Conservation (phyloP, 306 rosid species). For the Ziziphus jujuba region DNA sequence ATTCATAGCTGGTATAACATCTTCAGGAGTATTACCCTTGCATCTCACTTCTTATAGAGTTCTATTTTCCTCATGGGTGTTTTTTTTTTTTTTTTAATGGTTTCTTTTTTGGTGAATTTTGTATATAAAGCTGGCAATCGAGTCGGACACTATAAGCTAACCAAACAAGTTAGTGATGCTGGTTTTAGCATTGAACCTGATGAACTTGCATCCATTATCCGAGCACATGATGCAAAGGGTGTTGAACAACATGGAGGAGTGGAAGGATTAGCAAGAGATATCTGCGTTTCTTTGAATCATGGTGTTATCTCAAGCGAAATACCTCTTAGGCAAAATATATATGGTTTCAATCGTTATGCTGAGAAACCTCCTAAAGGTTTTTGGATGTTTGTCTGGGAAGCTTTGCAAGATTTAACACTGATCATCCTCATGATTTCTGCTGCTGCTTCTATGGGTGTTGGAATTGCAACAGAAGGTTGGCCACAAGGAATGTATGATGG, state of each 20-base stretch:
- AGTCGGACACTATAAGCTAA: slow-evolving; percentile 26
- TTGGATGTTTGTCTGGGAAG: slow-evolving; percentile 92
- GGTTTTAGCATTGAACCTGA: slow-evolving; percentile 70
- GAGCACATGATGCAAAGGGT: slow-evolving; percentile 54
- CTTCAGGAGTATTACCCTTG: background rate
- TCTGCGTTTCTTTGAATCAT: slow-evolving; percentile 45
- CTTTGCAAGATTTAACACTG: slow-evolving; percentile 82
- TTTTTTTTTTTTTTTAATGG: background rate
- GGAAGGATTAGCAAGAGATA: slow-evolving; percentile 54
- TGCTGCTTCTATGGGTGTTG: slow-evolving; percentile 62
- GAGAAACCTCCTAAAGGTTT: slow-evolving; percentile 79
- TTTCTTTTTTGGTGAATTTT: background rate
- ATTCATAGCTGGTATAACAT: slow-evolving; percentile 58
- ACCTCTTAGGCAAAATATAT: slow-evolving; percentile 48
- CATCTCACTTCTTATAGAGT: background rate
- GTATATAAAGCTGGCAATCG: slow-evolving; percentile 54
- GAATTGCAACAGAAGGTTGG: slow-evolving; percentile 79
- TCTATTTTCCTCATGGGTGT: background rate
- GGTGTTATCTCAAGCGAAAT: slow-evolving; percentile 51
- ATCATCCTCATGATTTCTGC: slow-evolving; percentile 69
- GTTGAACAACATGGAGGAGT: slow-evolving; percentile 53
- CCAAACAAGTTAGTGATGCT: slow-evolving; percentile 52
- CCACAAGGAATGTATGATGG: slow-evolving; percentile 91
- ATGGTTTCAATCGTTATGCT: slow-evolving; percentile 45
- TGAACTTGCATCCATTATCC: slow-evolving; percentile 56